These are phyloP conservation scores for Binderoboletus segoi DNA, from an alignment of 1,284 basidiomycete species.

Conservation along the genomic window DNA sequence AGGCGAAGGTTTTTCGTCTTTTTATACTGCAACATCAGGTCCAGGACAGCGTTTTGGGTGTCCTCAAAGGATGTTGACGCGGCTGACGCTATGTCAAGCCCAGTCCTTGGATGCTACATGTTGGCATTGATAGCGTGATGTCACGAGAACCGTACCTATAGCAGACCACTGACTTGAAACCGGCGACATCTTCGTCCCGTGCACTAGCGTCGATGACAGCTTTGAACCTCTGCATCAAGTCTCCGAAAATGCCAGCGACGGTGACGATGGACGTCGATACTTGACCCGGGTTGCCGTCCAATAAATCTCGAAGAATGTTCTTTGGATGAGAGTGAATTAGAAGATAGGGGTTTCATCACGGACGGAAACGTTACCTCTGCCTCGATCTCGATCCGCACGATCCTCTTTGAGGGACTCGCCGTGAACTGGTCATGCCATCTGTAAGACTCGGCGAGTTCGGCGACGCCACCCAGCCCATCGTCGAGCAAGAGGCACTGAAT, in stretches of 20 bases:
- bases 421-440: conserved; percentile 66
- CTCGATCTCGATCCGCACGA: conserved; percentile 66
- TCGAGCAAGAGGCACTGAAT: conserved; percentile 72
- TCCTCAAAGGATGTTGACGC: conserved; percentile 24
- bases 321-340: conserved; percentile 19
- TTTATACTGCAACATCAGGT: conserved; percentile 36
- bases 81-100: conserved; percentile 51
- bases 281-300: conserved; percentile 14
- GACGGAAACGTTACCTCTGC: conserved; percentile 54
- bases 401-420: conserved; percentile 51
- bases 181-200: conserved; percentile 53
- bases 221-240: conserved; percentile 40
- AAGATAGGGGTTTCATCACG: conserved; percentile 3
- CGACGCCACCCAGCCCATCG: conserved; percentile 59
- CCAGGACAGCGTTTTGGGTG: conserved; percentile 34
- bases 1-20: conserved; percentile 48
- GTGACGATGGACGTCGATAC: conserved; percentile 20
- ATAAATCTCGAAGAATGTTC: conserved; percentile 39
- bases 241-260: conserved; percentile 29
- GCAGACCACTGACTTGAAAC: conserved; percentile 75
- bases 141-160: conserved; percentile 43
- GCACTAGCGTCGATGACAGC: conserved; percentile 40
- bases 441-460: conserved; percentile 52
- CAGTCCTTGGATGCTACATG: conserved; percentile 45
- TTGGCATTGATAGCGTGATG: neutral